Conservation (phyloP, 2,329 filamentous ascomycete genomes). For the Colletotrichum horii region DNA sequence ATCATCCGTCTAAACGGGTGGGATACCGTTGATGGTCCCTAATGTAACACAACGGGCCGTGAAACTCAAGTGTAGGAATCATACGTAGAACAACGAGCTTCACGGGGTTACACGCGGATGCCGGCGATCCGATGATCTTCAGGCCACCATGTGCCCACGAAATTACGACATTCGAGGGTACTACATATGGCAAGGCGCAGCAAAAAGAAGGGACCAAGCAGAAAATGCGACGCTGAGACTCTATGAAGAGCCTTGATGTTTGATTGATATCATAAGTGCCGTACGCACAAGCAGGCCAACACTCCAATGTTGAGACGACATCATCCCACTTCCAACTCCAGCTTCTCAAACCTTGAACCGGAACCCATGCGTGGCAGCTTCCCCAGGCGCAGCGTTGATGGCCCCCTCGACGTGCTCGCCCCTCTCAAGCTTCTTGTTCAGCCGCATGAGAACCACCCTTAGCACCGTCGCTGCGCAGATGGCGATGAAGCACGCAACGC, state of each 20-base stretch:
- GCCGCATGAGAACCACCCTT: constrained; percentile 63
- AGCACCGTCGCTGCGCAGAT: constrained; percentile 68
- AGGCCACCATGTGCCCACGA: not conserved
- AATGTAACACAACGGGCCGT: not conserved
- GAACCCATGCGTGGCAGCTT: constrained; percentile 66
- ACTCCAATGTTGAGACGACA: not conserved
- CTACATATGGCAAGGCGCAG: not conserved
- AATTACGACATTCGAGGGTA: not conserved
- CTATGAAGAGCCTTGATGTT: not conserved
- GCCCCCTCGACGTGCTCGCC: constrained; percentile 63
- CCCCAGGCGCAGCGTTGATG: constrained; percentile 61
- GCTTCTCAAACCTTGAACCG: constrained; percentile 62
- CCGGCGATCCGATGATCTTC: not conserved
- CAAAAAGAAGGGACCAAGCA: not conserved
- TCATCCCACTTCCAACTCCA: not conserved
- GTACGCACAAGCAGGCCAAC: not conserved
- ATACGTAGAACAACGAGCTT: not conserved
- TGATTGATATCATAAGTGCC: not conserved
- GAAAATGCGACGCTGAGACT: not conserved
- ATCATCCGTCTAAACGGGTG: not conserved
- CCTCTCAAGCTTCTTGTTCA: constrained; percentile 74
- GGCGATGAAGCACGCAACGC: constrained; percentile 66
- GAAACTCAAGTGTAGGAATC: not conserved
- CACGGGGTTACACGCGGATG: not conserved
- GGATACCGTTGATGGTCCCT: not conserved